Evolutionary conservation across 371 early-diverging fungal species (phyloP), one percentile per base, ranked within the genome.

Genomic region (Saksenaea vasiformis): DNA sequence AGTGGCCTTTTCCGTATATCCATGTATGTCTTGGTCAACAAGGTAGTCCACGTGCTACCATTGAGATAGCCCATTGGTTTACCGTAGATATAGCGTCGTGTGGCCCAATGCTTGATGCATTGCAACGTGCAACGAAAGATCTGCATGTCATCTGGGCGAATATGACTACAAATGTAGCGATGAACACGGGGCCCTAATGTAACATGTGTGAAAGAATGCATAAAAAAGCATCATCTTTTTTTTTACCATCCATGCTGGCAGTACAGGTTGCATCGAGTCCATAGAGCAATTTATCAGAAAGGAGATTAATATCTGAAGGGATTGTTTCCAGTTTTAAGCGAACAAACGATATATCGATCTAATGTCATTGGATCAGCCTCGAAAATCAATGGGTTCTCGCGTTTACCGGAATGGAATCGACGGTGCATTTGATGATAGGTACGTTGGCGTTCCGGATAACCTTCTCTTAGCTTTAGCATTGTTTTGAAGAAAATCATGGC

Each of bases 291-390:
- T 13, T n/a, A 58, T 80, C 72, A 19, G 77, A 72, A 36, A 77
- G 56, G 9, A 77, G 22, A 43, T 77, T 54, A 14, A 77, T 58
- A 14, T 64, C 56, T 2, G 56, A 47, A 0, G 66, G 53, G 10
- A 75, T 41, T 0, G 54, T 62, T 1, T 24, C 14, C 10, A 51
- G 22, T n/a, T 47, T 64, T 8, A 80, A 22, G 14, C 76, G 68
- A 31, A 72, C 74, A 69, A 80, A 80, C 1, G 76, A 73, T 8
- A 80, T 77, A 54, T 80, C 80, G 28, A 74, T 63, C 71, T 76
- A 35, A 13, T n/a, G 34, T 14, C n/a, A n/a, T 36, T 5, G 15
- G 34, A 28, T 58, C 37, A 43, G 60, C 37, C 22, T 10, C 13
- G 24, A 62, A 27, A 15, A 14, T 4, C 22, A 47, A 19, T 22